Base-by-base conservation (phyloP, 2,329 filamentous ascomycete species). In the Tetracladium maxilliforme region DNA sequence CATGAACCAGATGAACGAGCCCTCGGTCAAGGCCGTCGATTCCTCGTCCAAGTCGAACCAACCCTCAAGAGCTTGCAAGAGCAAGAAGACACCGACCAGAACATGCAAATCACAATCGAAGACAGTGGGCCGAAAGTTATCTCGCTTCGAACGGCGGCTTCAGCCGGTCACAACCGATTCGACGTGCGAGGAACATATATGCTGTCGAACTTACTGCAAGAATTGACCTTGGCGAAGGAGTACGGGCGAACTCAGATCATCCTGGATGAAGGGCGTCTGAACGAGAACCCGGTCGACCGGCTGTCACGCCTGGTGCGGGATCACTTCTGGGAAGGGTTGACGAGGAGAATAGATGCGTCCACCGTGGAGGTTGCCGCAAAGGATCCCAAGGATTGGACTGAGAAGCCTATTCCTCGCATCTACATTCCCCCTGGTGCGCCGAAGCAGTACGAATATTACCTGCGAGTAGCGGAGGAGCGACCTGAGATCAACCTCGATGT, bases 71-170 rank as follows among this genome's bases (percentile, higher is more conserved):
- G 69, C 30, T 62, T 98, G 22, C 63, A 83, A 33, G 70, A 71
- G 19, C 78, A 87, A 37, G 90, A 98, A 50, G 90, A 98, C 44
- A 92, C 86, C 16, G 86, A 98, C 51, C 63, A 70, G 29, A 94
- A 98, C 51, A 81, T 83, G 63, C 86, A 95, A 51, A 98, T 98
- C 48, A 98, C 90, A 16, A 92, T 95, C 40, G 90, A 95, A 45
- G 90, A 98, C 53, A 68, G 70, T 35, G 90, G 90, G 1, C 87
- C 90, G 24, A 98, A 95, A 65, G 76, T 83, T 22, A 65, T 94
- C 27, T 76, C 79, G 19, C 59, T 95, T 19, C 79, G 83, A 35
- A 94, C 87, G 4, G 78, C 80, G 15, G 76, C 70, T 13, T 94
- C 86, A 18, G 82, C 79, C 38, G 87, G 86, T 21, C 71, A 80